A percentile compares a stretch with the other conserved stretches of the same genome.
Conservation (phyloP, 495 filamentous ascomycete species). For the Xanthoparmelia taractica region DNA sequence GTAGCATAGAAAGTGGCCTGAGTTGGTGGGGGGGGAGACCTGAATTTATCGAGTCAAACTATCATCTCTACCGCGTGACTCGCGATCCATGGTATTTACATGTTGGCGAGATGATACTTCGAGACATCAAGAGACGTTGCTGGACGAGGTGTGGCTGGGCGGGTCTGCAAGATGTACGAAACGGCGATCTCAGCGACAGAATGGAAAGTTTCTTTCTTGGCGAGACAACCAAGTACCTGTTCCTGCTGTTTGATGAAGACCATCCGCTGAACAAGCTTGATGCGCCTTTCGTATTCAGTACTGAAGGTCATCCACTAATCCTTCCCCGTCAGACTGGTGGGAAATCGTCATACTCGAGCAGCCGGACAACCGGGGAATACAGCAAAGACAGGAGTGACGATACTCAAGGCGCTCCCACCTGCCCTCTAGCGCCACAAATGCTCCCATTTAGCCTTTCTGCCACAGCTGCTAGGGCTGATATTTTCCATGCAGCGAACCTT, state of each 20-base stretch:
- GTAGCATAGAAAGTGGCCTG: conserved; percentile 75
- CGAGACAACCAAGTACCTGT: conserved; percentile 92
- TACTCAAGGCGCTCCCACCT: conserved; percentile 30
- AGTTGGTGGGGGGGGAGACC: conserved; percentile 93
- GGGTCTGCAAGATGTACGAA: conserved; percentile 85
- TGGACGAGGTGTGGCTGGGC: conserved; percentile 95
- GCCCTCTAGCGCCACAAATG: conserved; percentile 50
- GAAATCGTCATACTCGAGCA: background rate
- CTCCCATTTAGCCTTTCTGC: conserved; percentile 64
- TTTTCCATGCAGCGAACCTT: conserved; percentile 86
- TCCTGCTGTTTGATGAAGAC: conserved; percentile 72
- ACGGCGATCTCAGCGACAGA: conserved; percentile 80
- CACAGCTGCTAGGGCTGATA: conserved; percentile 73
- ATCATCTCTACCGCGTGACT: conserved; percentile 88
- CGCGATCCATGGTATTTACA: conserved; percentile 93
- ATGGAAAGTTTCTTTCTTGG: conserved; percentile 99
- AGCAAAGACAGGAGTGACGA: background rate
- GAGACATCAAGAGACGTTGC: conserved; percentile 81
- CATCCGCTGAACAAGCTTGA: conserved; percentile 86
- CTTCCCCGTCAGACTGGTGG: conserved; percentile 48
- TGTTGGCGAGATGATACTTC: conserved; percentile 88
- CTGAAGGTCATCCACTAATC: conserved; percentile 89
- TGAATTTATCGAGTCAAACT: conserved; percentile 94
- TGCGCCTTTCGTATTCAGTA: conserved; percentile 84
- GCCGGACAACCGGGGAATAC: background rate